Evolutionary conservation across 768 basidiomycete species (phyloP).

Genomic region (Psilocybe tampanensis): DNA sequence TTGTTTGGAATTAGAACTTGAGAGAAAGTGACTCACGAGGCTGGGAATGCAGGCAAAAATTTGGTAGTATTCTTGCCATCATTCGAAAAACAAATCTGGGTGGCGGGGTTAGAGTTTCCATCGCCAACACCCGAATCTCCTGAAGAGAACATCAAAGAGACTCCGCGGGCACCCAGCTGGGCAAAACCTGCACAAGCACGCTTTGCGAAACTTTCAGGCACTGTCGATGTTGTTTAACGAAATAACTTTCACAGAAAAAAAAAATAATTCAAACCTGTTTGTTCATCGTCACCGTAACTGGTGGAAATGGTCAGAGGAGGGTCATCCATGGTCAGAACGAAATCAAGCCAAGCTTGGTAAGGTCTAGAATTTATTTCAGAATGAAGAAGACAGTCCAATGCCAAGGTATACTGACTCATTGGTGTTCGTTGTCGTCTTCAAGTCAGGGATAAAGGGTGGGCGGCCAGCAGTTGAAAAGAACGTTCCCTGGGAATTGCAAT

Average conservation of each 20-base stretch:
- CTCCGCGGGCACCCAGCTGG: constrained; percentile 68
- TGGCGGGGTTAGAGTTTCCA: constrained; percentile 51
- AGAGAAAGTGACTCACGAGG: constrained; percentile 36
- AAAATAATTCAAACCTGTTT: constrained; percentile 47
- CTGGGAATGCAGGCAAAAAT: constrained; percentile 66
- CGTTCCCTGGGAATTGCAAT: constrained; percentile 32
- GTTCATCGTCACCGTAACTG: constrained; percentile 74
- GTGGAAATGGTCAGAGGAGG: constrained; percentile 68
- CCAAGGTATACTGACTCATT: constrained; percentile 32
- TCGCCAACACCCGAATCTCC: constrained; percentile 76
- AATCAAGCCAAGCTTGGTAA: constrained; percentile 59
- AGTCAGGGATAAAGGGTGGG: constrained; percentile 60
- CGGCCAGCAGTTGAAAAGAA: constrained; percentile 66
- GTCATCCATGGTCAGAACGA: constrained; percentile 45
- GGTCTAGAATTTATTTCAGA: constrained; percentile 19
- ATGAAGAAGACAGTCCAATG: not conserved
- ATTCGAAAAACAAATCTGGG: constrained; percentile 59
- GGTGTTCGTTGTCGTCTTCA: constrained; percentile 35
- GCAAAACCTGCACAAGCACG: constrained; percentile 65
- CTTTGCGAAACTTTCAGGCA: constrained; percentile 58
- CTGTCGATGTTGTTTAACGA: constrained; percentile 28
- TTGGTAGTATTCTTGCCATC: constrained; percentile 52
- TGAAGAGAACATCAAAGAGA: constrained; percentile 64
- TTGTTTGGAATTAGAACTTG: not conserved
- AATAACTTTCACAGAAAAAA: not conserved